Evolutionary conservation across 1,284 basidiomycete species (phyloP).

Genomic region (Fereydounia khargensis): DNA sequence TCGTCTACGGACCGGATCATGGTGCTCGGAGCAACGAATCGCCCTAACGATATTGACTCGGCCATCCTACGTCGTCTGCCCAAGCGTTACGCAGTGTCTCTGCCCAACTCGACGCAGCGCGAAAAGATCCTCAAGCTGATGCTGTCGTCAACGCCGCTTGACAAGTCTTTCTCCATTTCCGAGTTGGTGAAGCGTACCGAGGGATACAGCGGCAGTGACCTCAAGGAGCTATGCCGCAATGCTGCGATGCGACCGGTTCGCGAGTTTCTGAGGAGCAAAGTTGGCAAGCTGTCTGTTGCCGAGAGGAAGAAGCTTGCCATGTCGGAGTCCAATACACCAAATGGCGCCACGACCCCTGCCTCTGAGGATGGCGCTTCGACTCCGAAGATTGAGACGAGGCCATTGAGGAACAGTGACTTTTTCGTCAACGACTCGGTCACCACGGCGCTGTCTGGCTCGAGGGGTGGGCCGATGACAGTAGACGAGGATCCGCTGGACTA

Average conservation of each 20-base stretch:
- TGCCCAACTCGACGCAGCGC: slow-evolving; percentile 79
- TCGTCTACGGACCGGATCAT: slow-evolving; percentile 77
- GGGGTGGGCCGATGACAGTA: slow-evolving; percentile 21
- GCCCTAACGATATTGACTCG: slow-evolving; percentile 90
- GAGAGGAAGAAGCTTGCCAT: slow-evolving; percentile 13
- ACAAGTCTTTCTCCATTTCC: slow-evolving; percentile 67
- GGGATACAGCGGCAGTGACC: slow-evolving; percentile 83
- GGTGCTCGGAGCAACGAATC: slow-evolving; percentile 92
- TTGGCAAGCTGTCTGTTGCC: slow-evolving; percentile 36
- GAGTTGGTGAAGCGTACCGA: slow-evolving; percentile 72
- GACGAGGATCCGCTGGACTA: slow-evolving; percentile 43
- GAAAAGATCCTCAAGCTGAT: slow-evolving; percentile 85
- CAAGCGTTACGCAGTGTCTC: slow-evolving; percentile 85
- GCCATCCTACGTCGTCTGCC: slow-evolving; percentile 96
- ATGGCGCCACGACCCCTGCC: slow-evolving; percentile 15
- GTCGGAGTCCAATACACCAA: slow-evolving; percentile 23
- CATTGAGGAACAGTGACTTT: slow-evolving; percentile 50
- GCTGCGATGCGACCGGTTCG: slow-evolving; percentile 58
- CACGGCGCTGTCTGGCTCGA: slow-evolving; percentile 25
- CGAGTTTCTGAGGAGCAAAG: slow-evolving; percentile 50
- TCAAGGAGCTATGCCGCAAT: slow-evolving; percentile 90
- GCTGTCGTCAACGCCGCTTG: slow-evolving; percentile 61
- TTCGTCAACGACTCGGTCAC: slow-evolving; percentile 44
- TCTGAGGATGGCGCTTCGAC: slow-evolving; percentile 11
- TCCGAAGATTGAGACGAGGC: slow-evolving; percentile 39